Conservation (phyloP, 805 yeast species). For the Alloascoidea hylecoeti region DNA sequence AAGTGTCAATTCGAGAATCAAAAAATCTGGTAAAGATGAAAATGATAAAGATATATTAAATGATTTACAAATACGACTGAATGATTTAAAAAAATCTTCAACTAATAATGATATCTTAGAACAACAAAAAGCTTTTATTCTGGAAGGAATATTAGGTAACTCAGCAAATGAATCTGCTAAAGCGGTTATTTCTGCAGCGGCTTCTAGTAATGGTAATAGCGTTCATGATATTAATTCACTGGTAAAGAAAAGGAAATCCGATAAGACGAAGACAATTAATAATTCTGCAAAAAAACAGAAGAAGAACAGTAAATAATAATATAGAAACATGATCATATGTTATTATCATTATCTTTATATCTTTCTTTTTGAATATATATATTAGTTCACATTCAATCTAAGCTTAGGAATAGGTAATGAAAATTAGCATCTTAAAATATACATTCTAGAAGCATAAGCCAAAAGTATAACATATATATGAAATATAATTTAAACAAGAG, state of each 20-base stretch:
- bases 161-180: conserved; percentile 3
- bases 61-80: conserved; percentile 17
- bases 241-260: conserved; percentile 10
- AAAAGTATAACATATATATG: no score
- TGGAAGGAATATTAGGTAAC: conserved; percentile 11
- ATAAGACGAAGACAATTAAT: no score
- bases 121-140: conserved; percentile 5
- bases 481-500: no score
- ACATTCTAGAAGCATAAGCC: no score
- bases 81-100: conserved; percentile 11
- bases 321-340: no score
- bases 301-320: background rate
- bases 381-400: no score
- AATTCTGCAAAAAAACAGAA: background rate
- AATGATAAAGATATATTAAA: conserved; percentile 18
- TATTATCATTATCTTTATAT: no score
- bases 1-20: conserved; percentile 27
- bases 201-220: conserved; percentile 2
- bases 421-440: no score
- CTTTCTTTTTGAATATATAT: no score
- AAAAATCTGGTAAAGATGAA: conserved; percentile 18
- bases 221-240: conserved; percentile 17
- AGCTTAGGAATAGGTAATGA: no score
- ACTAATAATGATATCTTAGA: conserved; percentile 8
- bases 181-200: conserved; percentile 2